These are phyloP conservation scores for Starmera amethionina DNA, from an alignment of 805 yeast genomes.

Conservation along the genomic window DNA sequence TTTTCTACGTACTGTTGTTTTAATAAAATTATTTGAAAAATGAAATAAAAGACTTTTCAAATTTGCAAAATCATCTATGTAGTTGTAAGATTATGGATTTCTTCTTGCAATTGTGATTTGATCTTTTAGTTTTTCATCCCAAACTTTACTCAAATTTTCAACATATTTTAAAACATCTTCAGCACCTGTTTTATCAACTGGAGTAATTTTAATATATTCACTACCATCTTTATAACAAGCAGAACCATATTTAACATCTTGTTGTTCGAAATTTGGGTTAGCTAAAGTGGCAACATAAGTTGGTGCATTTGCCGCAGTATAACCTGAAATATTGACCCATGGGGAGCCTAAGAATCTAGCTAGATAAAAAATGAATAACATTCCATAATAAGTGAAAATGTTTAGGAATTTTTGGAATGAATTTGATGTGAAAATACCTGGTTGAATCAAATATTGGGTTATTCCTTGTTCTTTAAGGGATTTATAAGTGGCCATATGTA, in stretches of 20 bases:
- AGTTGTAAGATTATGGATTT: not conserved
- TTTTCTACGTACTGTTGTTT: not conserved
- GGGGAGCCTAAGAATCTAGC: constrained; percentile 79
- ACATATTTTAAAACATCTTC: constrained; percentile 60
- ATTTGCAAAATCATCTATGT: not conserved
- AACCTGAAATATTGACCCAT: constrained; percentile 84
- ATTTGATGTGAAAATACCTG: constrained; percentile 85
- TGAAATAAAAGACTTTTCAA: not conserved
- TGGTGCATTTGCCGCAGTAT: constrained; percentile 84
- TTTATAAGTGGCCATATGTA: constrained; percentile 65
- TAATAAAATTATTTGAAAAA: not conserved
- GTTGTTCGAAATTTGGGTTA: constrained; percentile 34
- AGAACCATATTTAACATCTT: constrained; percentile 60
- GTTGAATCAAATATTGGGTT: constrained; percentile 74
- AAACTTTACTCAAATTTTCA: constrained; percentile 43
- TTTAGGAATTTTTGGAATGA: constrained; percentile 72
- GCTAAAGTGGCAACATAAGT: constrained; percentile 52
- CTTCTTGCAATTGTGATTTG: constrained; percentile 44
- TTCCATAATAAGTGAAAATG: constrained; percentile 72
- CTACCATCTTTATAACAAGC: constrained; percentile 55
- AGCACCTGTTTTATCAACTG: constrained; percentile 54
- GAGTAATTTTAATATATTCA: constrained; percentile 47
- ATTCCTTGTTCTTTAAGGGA: constrained; percentile 43
- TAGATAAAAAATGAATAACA: constrained; percentile 73
- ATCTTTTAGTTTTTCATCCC: constrained; percentile 68